Percentiles rank a stretch among this genome's conserved stretches.
These are phyloP conservation scores for Castanopsis chinensis DNA, from an alignment of 306 rosid species.

Conservation along the genomic window DNA sequence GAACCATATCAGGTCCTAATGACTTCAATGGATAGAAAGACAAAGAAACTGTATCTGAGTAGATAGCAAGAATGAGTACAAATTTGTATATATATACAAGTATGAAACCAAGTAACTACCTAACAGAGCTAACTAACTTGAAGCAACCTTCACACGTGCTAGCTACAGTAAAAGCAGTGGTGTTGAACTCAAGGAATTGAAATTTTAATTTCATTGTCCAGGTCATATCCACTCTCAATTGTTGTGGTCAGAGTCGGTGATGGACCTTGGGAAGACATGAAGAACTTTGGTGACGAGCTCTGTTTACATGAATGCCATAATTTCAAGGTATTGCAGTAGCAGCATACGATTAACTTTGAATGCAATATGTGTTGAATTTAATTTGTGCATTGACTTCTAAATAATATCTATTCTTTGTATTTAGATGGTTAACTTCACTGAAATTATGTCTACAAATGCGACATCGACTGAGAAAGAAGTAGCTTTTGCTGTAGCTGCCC, in stretches of 20 bases:
- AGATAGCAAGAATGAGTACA: too few relatives aligned
- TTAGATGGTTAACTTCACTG: constrained; percentile 85
- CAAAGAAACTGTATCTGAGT: too few relatives aligned
- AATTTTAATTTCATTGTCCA: constrained; percentile 27
- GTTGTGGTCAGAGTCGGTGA: constrained; percentile 89
- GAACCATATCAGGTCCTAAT: too few relatives aligned
- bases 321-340: constrained; percentile 58
- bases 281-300: constrained; percentile 75
- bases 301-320: constrained; percentile 72
- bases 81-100: too few relatives aligned
- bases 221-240: constrained; percentile 77
- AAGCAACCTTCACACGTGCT: too few relatives aligned
- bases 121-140: too few relatives aligned
- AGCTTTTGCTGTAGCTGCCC: constrained; percentile 85
- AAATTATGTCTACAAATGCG: constrained; percentile 45
- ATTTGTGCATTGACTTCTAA: neutral
- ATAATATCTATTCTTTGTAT: neutral
- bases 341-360: constrained; percentile 6
- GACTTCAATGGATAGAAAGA: too few relatives aligned
- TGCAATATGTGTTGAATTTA: neutral
- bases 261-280: constrained; percentile 98
- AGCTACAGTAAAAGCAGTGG: neutral
- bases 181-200: constrained; percentile 15
- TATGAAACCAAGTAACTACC: too few relatives aligned
- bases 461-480: constrained; percentile 60